These are phyloP conservation scores for Kalaharituber pfeilii DNA, from an alignment of 2,329 filamentous ascomycete species.

Conservation along the genomic window DNA sequence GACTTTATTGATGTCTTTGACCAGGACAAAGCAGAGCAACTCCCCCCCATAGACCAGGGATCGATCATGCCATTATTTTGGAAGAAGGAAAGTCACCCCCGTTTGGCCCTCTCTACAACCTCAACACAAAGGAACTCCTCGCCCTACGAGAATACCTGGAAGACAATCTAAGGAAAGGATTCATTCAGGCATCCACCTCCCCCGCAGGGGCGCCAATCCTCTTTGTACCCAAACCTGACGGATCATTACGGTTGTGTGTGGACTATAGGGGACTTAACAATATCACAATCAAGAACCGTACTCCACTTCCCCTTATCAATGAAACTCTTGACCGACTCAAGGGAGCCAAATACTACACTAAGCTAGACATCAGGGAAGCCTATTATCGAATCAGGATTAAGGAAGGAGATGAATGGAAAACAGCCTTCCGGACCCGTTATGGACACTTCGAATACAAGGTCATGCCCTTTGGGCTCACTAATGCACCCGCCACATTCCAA, in stretches of 20 bases:
- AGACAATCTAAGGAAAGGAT: no score
- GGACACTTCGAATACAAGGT: not conserved
- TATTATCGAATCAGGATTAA: not conserved
- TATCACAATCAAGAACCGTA: slow-evolving; percentile 2
- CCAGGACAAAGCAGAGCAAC: not conserved
- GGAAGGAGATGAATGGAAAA: not conserved
- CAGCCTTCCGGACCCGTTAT: not conserved
- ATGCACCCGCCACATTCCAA: no score
- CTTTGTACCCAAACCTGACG: no score
- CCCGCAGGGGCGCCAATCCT: no score
- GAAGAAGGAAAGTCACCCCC: no score
- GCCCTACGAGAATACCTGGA: no score
- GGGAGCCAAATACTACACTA: not conserved
- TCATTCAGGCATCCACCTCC: no score
- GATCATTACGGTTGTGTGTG: slow-evolving; percentile 3
- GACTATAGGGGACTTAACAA: slow-evolving; percentile 3
- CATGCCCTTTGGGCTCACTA: no score
- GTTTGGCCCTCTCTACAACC: no score
- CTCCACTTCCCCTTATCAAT: not conserved
- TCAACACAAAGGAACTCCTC: no score
- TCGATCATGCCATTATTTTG: no score
- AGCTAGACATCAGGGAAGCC: not conserved
- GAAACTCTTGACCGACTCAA: not conserved
- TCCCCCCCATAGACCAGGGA: no score
- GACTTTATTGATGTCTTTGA: not conserved